Evolutionary conservation across 768 basidiomycete genomes (phyloP).

Genomic region (Lanmaoa pseudosensibilis): DNA sequence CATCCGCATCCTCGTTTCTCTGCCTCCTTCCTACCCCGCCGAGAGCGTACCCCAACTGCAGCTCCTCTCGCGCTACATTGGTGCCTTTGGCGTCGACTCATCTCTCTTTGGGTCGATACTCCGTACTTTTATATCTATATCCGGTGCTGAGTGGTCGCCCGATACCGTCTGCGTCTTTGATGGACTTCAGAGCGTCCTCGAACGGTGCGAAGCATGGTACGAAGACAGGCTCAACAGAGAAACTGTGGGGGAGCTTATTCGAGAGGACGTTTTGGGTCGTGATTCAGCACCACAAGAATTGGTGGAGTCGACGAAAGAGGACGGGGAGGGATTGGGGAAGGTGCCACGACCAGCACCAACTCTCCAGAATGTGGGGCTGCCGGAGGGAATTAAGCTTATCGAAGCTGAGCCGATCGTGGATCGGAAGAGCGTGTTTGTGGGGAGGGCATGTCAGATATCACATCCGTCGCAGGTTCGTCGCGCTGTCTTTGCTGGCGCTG

Average conservation of each 20-base stretch:
- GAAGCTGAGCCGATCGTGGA: conserved; percentile 82
- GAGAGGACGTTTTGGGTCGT: conserved; percentile 48
- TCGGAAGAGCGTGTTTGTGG: conserved; percentile 83
- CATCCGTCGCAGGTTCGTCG: conserved; percentile 67
- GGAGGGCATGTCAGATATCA: conserved; percentile 77
- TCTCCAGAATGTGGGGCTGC: conserved; percentile 35
- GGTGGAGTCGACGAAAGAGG: not conserved
- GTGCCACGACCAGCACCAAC: conserved; percentile 1
- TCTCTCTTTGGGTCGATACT: conserved; percentile 74
- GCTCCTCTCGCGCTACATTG: conserved; percentile 80
- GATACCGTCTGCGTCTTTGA: conserved; percentile 85
- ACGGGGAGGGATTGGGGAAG: conserved; percentile 2
- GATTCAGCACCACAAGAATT: conserved; percentile 14
- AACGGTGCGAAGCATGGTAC: conserved; percentile 70
- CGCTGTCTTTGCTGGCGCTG: not conserved
- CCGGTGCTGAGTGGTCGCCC: conserved; percentile 73
- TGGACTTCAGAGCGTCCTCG: conserved; percentile 74
- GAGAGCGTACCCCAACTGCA: conserved; percentile 77
- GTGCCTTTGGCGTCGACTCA: conserved; percentile 73
- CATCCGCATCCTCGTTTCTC: conserved; percentile 56
- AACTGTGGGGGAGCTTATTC: conserved; percentile 51
- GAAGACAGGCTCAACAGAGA: conserved; percentile 59
- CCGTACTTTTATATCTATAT: conserved; percentile 75
- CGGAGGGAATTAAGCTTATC: conserved; percentile 63
- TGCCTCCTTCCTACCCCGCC: conserved; percentile 62